Base-by-base conservation (phyloP, 192 early-diverging fungal genomes). In the Coemansia sp. region DNA sequence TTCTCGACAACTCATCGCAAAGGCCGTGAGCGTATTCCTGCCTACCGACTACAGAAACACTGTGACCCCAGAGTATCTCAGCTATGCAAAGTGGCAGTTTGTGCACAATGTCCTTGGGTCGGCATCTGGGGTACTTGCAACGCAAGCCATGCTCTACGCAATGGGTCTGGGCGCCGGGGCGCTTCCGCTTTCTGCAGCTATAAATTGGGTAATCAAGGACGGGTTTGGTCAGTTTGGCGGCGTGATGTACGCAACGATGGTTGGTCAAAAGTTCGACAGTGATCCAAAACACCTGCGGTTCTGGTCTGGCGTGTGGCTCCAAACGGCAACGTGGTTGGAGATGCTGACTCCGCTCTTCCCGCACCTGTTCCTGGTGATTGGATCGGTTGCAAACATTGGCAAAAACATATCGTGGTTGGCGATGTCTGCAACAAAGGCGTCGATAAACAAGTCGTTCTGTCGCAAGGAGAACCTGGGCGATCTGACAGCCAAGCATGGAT, bases 121-220 rank as follows among this genome's bases (percentile, higher is more conserved):
- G 0, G 83, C 93, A 2, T 91, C 90, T 3, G 84, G 87, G 63
- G 88, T 91, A n/a, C 82, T 95, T 45, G 84, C 91, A 0, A 94
- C 87, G 5, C 93, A 95, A 60, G 87, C 90, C n/a, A 83, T 95
- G 56, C 68, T 95, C 25, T 91, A 88, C 53, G 91, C 92, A 0
- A 84, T 95, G 65, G 93, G 92, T 6, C 80, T 95, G 5, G 89
- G 89, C 14, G 83, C 89, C 7, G 87, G 85, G 28, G 84, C 87
- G n/a, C 84, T 88, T 34, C 86, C 87, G 45, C 70, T 89, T 57
- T 91, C 93, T 11, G 93, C 91, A 1, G 89, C 92, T 0, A 85
- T 93, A 34, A 95, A 92, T 74, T 95, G 92, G 92, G 87, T 95
- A 54, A 87, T 95, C 67, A 95, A 95, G 79, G 93, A 95, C 62